phyloP scores from a whole-genome alignment of 2,329 filamentous ascomycete genomes.

The Didymella pinodella region DNA sequence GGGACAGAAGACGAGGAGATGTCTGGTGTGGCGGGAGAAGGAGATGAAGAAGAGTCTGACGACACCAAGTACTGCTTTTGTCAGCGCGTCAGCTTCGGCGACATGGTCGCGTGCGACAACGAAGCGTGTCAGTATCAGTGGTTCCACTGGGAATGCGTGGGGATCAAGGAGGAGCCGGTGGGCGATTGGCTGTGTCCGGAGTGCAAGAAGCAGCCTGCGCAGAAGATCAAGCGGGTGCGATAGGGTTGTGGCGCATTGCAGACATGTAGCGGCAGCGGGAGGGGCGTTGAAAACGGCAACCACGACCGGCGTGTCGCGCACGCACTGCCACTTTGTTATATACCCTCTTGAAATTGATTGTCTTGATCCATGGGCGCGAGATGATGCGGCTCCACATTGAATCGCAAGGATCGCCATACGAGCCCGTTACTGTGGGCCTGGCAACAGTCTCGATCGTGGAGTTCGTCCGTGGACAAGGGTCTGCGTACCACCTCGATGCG shows the following conservation, averaged over 20 bases:
- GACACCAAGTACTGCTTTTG: slow-evolving; percentile 82
- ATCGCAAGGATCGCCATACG: slow-evolving; percentile 18
- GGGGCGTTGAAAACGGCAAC: slow-evolving; percentile 25
- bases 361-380: background rate
- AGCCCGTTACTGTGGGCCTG: slow-evolving; percentile 11
- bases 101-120: slow-evolving; percentile 91
- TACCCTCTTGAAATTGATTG: slow-evolving; percentile 18
- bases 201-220: slow-evolving; percentile 49
- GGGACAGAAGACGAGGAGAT: slow-evolving; percentile 58
- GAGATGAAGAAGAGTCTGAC: slow-evolving; percentile 73
- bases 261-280: slow-evolving; percentile 21
- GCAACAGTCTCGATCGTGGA: slow-evolving; percentile 17
- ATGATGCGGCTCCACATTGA: slow-evolving; percentile 12
- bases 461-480: slow-evolving; percentile 14
- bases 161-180: slow-evolving; percentile 58
- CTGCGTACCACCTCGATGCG: slow-evolving; percentile 6
- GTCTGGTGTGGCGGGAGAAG: slow-evolving; percentile 56
- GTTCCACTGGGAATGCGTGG: slow-evolving; percentile 79
- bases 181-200: slow-evolving; percentile 61
- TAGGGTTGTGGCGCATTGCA: slow-evolving; percentile 25
- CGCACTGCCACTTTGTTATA: slow-evolving; percentile 11
- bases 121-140: slow-evolving; percentile 81
- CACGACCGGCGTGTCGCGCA: slow-evolving; percentile 9
- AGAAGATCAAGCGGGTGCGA: slow-evolving; percentile 53
- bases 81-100: slow-evolving; percentile 82